Evolutionary conservation across 1,139 yeast genomes (phyloP).

Genomic region (Blastobotrys elegans): DNA sequence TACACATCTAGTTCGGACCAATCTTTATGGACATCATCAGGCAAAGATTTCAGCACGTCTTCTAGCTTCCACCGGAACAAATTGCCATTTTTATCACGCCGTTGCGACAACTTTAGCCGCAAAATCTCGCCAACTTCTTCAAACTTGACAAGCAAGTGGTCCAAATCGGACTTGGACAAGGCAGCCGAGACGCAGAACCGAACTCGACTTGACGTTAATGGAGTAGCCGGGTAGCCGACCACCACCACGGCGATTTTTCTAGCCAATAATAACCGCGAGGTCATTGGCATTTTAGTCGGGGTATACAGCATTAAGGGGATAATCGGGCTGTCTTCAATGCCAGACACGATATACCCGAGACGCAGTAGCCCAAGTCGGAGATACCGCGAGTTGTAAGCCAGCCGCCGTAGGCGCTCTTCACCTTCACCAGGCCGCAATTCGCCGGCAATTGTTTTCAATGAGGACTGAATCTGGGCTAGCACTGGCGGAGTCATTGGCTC

Average conservation of each 20-base stretch:
- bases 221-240: slow-evolving; percentile 98
- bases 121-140: slow-evolving; percentile 76
- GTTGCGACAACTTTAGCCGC: slow-evolving; percentile 61
- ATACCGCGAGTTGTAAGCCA: slow-evolving; percentile 93
- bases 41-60: slow-evolving; percentile 68
- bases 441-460: slow-evolving; percentile 75
- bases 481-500: slow-evolving; percentile 92
- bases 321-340: slow-evolving; percentile 96
- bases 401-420: slow-evolving; percentile 78
- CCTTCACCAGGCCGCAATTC: slow-evolving; percentile 91
- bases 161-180: slow-evolving; percentile 89
- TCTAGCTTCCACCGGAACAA: slow-evolving; percentile 76
- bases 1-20: slow-evolving; percentile 17
- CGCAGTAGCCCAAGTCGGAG: slow-evolving; percentile 84
- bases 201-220: slow-evolving; percentile 81
- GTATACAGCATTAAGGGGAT: slow-evolving; percentile 81
- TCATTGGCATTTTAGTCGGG: slow-evolving; percentile 92
- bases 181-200: slow-evolving; percentile 92
- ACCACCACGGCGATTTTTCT: slow-evolving; percentile 88
- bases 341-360: slow-evolving; percentile 88
- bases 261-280: slow-evolving; percentile 74
- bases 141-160: slow-evolving; percentile 64
- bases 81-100: slow-evolving; percentile 35
- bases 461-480: slow-evolving; percentile 77
- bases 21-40: slow-evolving; percentile 48